These are phyloP conservation scores for Rhodotorula sp. DNA, from an alignment of 1,284 basidiomycete genomes.

Conservation along the genomic window DNA sequence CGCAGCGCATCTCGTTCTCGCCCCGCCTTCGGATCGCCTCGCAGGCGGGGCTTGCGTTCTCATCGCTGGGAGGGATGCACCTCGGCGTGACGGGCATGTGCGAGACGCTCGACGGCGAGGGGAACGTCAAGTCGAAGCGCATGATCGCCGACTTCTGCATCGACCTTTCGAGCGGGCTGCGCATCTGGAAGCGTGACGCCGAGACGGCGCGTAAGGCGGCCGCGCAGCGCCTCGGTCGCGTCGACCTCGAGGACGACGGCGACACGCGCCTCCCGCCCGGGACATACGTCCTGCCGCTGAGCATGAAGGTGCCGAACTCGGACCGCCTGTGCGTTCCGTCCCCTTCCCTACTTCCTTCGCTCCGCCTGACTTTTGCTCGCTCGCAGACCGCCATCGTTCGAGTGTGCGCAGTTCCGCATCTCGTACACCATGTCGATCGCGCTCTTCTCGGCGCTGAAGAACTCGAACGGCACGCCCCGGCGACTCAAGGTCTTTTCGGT, in stretches of 20 bases:
- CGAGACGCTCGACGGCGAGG: constrained; percentile 43
- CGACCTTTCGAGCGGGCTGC: constrained; percentile 47
- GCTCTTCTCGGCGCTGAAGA: constrained; percentile 42
- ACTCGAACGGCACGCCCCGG: constrained; percentile 43
- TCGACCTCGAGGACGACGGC: constrained; percentile 26
- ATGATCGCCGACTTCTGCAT: constrained; percentile 50
- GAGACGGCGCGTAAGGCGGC: constrained; percentile 29
- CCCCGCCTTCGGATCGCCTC: constrained; percentile 46
- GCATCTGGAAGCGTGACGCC: constrained; percentile 50
- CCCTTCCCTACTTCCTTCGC: not conserved
- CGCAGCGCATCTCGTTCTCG: constrained; percentile 47
- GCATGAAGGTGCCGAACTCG: constrained; percentile 49
- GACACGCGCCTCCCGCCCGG: constrained; percentile 45
- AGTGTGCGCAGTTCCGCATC: constrained; percentile 47
- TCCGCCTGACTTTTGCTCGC: not conserved
- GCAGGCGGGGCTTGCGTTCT: constrained; percentile 39
- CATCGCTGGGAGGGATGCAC: constrained; percentile 47
- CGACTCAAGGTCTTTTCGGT: constrained; percentile 48
- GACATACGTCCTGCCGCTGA: constrained; percentile 49
- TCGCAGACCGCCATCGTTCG: constrained; percentile 48
- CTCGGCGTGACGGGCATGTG: constrained; percentile 49
- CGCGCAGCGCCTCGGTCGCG: constrained; percentile 7
- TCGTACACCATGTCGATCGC: constrained; percentile 50
- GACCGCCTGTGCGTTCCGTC: constrained; percentile 44
- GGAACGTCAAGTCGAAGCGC: constrained; percentile 44